Percentiles rank a stretch among this genome's conserved stretches.
phyloP scores from a whole-genome alignment of 2,329 filamentous ascomycete species.

The Clonostachys chloroleuca region DNA sequence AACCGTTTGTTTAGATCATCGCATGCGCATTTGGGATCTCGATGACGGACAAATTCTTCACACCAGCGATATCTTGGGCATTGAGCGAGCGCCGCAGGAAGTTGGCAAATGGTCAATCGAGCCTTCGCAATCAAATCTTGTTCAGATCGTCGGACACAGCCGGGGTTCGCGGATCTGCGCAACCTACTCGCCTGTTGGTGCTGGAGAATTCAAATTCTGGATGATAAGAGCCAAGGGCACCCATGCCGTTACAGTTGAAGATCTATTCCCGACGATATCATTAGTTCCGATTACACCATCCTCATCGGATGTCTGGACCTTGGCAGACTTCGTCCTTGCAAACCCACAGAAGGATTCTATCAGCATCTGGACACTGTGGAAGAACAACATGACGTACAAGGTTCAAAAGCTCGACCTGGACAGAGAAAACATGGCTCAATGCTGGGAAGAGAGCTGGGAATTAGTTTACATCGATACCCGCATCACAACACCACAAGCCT shows the following conservation, averaged over 20 bases:
- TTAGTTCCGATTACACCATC: constrained; percentile 67
- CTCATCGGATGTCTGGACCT: constrained; percentile 72
- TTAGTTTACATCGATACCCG: constrained; percentile 59
- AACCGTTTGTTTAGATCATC: constrained; percentile 85
- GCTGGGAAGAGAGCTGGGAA: constrained; percentile 68
- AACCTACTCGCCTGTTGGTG: constrained; percentile 83
- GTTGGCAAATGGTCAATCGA: constrained; percentile 72
- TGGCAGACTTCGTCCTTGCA: constrained; percentile 70
- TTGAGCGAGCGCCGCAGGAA: constrained; percentile 62
- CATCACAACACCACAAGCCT: constrained; percentile 46
- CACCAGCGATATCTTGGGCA: constrained; percentile 73
- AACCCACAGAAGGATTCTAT: constrained; percentile 48
- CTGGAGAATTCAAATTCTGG: constrained; percentile 95
- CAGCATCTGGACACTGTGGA: constrained; percentile 75
- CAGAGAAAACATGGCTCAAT: constrained; percentile 54
- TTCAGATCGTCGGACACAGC: constrained; percentile 63
- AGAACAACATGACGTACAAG: constrained; percentile 76
- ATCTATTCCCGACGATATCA: constrained; percentile 58
- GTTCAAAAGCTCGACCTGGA: constrained; percentile 71
- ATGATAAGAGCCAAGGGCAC: constrained; percentile 61
- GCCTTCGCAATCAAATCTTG: constrained; percentile 70
- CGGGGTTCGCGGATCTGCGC: constrained; percentile 57
- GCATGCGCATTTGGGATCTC: constrained; percentile 84
- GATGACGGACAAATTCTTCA: constrained; percentile 73
- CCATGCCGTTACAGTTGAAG: constrained; percentile 61